These are phyloP conservation scores for Juncus inflexus DNA, from an alignment of 176 grass and related monocot species.

Conservation along the genomic window DNA sequence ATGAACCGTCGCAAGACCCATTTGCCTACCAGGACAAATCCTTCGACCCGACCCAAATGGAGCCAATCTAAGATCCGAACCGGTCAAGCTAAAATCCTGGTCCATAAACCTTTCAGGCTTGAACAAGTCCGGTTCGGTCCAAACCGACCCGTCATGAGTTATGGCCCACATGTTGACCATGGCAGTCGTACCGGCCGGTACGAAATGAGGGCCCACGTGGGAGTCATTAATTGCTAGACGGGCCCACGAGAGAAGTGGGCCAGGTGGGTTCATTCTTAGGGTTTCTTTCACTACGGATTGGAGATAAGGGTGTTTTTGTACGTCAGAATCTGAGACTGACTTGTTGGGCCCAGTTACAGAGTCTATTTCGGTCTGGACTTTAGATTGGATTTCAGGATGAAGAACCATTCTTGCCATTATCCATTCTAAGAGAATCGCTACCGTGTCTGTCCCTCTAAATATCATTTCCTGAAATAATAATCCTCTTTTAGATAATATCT, in stretches of 20 bases:
- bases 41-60: conserved; percentile 71
- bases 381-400: conserved; percentile 66
- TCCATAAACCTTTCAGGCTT: conserved; percentile 51
- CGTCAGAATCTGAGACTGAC: conserved; percentile 41
- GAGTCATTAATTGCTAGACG: conserved; percentile 61
- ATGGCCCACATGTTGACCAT: conserved; percentile 98
- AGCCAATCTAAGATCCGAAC: conserved; percentile 59
- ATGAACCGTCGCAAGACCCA: conserved; percentile 59
- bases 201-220: conserved; percentile 46
- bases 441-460: conserved; percentile 70
- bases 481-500: not conserved
- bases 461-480: conserved; percentile 69
- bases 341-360: conserved; percentile 27
- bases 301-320: conserved; percentile 52
- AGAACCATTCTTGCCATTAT: conserved; percentile 71
- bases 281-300: conserved; percentile 69
- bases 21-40: conserved; percentile 65
- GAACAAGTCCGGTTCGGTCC: conserved; percentile 48
- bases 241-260: conserved; percentile 82
- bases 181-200: conserved; percentile 73
- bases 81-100: conserved; percentile 60
- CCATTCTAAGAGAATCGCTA: conserved; percentile 79
- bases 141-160: conserved; percentile 54
- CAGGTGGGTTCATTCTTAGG: conserved; percentile 71
- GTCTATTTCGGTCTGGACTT: conserved; percentile 57